A percentile compares a stretch with the other conserved stretches of the same genome.
These are phyloP conservation scores for Escallonia herrerae DNA, from an alignment of 129 eudicot genomes.

Conservation along the genomic window DNA sequence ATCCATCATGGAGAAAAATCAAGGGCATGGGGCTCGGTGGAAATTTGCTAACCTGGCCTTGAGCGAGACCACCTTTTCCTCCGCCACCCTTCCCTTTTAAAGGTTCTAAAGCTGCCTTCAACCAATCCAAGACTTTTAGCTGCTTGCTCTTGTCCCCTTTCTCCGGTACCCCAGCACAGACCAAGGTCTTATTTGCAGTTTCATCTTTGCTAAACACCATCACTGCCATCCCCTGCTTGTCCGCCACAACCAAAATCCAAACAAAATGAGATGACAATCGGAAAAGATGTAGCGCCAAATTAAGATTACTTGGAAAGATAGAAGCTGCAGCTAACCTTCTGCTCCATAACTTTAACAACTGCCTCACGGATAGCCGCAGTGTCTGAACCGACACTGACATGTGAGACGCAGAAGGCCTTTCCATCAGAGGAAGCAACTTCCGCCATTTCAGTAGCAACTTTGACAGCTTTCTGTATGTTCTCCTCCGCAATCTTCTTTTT, in stretches of 20 bases:
- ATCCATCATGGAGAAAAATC: neutral
- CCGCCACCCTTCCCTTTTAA: slow-evolving; percentile 84
- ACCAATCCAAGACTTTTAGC: slow-evolving; percentile 71
- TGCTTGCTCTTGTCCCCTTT: slow-evolving; percentile 52
- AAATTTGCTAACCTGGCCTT: slow-evolving; percentile 67
- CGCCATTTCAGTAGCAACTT: slow-evolving; percentile 56
- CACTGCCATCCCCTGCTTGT: slow-evolving; percentile 60
- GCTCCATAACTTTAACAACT: slow-evolving; percentile 80
- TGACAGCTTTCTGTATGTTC: slow-evolving; percentile 63
- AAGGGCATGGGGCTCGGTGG: neutral
- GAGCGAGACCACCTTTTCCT: slow-evolving; percentile 84
- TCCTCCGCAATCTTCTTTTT: slow-evolving; percentile 77
- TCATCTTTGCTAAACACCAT: slow-evolving; percentile 87
- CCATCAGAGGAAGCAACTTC: slow-evolving; percentile 71
- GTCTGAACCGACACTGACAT: slow-evolving; percentile 71
- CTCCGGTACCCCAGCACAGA: slow-evolving; percentile 95
- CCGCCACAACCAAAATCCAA: slow-evolving; percentile 1
- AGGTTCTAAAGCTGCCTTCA: slow-evolving; percentile 55
- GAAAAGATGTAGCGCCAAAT: neutral
- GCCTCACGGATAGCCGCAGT: slow-evolving; percentile 86
- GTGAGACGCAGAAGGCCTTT: slow-evolving; percentile 61
- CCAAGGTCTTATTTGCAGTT: slow-evolving; percentile 59
- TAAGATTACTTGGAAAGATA: neutral
- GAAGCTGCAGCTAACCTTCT: slow-evolving; percentile 43
- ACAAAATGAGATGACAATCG: neutral